A percentile compares a stretch with the other conserved stretches of the same genome.
These are phyloP conservation scores for Clarkia xantiana DNA, from an alignment of 345 rosid genomes.

Conservation along the genomic window DNA sequence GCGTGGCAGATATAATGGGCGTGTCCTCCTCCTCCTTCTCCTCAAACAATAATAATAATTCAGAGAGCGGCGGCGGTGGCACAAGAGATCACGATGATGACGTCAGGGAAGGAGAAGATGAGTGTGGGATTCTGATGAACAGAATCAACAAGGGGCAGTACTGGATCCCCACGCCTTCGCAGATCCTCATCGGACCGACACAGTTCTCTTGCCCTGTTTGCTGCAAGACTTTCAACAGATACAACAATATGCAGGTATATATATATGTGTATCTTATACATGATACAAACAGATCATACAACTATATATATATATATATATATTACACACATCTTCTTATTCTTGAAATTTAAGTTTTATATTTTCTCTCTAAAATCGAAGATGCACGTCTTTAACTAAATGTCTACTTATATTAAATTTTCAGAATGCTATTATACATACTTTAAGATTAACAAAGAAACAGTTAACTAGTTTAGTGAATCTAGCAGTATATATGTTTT, in stretches of 20 bases:
- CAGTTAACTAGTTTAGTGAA: too few relatives aligned
- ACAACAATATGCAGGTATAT: constrained; percentile 93
- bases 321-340: neutral
- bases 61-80: neutral
- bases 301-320: neutral
- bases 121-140: constrained; percentile 35
- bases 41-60: neutral
- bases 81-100: constrained; percentile 5
- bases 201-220: constrained; percentile 99
- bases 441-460: too few relatives aligned
- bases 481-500: too few relatives aligned
- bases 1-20: constrained; percentile 60
- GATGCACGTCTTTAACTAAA: too few relatives aligned
- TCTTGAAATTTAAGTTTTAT: too few relatives aligned
- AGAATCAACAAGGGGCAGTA: constrained; percentile 87
- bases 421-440: too few relatives aligned
- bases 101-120: constrained; percentile 31
- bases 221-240: constrained; percentile 88
- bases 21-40: constrained; percentile 10
- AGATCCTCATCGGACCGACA: constrained; percentile 94
- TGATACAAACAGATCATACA: neutral
- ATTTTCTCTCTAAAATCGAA: too few relatives aligned
- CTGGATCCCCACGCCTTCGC: constrained; percentile 98
- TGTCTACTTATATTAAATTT: too few relatives aligned
- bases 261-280: neutral